These are phyloP conservation scores for Heritiera littoralis DNA, from an alignment of 345 rosid genomes.

Conservation along the genomic window DNA sequence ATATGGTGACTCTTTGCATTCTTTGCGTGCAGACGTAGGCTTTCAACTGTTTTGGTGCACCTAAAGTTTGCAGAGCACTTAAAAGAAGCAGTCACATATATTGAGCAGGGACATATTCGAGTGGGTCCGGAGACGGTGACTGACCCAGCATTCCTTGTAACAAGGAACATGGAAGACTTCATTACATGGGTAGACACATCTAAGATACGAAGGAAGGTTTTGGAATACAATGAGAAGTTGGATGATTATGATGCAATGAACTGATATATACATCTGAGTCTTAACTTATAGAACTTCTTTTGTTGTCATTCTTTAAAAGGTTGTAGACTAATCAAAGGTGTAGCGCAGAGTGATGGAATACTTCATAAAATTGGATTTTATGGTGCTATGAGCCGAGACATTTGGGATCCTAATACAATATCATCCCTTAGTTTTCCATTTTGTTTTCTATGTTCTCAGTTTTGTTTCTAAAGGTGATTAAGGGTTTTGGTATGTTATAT, in stretches of 20 bases:
- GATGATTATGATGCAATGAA: constrained; percentile 86
- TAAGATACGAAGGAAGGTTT: constrained; percentile 84
- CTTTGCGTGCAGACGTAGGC: constrained; percentile 64
- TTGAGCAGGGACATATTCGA: constrained; percentile 93
- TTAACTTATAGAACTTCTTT: neutral
- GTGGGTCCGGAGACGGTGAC: constrained; percentile 90
- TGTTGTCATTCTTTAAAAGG: neutral
- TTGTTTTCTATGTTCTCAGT: neutral
- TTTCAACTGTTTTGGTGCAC: constrained; percentile 61
- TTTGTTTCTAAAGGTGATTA: neutral
- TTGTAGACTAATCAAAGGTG: neutral
- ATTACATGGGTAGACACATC: constrained; percentile 96
- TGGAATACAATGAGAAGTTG: constrained; percentile 79
- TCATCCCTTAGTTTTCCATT: neutral
- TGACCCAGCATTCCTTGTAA: constrained; percentile 89
- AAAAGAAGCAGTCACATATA: constrained; percentile 88
- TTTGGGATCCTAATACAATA: too few relatives aligned
- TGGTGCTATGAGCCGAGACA: neutral
- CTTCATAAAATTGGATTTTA: neutral
- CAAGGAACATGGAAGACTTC: constrained; percentile 92
- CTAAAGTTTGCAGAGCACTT: constrained; percentile 84
- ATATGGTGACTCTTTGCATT: neutral
- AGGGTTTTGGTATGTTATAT: neutral
- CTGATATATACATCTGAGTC: neutral
- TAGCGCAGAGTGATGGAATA: neutral